Percentiles rank a stretch among this genome's conserved stretches.
These are phyloP conservation scores for Phellinidium pouzarii DNA, from an alignment of 1,284 basidiomycete species.

Conservation along the genomic window DNA sequence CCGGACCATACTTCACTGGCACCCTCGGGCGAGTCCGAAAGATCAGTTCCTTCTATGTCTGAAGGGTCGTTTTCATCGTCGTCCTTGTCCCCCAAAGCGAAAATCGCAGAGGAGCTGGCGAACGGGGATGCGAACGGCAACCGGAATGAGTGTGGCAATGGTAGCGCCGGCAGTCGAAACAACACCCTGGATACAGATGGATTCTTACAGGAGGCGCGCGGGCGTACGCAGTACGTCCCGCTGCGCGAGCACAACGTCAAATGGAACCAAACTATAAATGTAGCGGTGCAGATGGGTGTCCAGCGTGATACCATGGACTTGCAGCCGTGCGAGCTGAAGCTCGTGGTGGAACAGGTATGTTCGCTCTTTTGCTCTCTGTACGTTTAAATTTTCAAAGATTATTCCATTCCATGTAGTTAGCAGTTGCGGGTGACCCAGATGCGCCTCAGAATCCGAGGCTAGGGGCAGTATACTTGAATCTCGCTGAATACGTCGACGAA, in stretches of 20 bases:
- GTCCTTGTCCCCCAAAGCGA: slow-evolving; percentile 3
- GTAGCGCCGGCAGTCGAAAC: neutral
- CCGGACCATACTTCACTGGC: neutral
- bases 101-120: slow-evolving; percentile 1
- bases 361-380: neutral
- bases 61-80: slow-evolving; percentile 8
- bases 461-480: slow-evolving; percentile 61
- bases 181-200: neutral
- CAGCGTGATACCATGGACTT: slow-evolving; percentile 47
- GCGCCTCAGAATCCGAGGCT: slow-evolving; percentile 51
- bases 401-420: slow-evolving; percentile 30
- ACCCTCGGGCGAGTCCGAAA: slow-evolving; percentile 3
- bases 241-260: slow-evolving; percentile 55
- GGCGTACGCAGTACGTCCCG: slow-evolving; percentile 48
- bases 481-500: slow-evolving; percentile 67
- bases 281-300: slow-evolving; percentile 57
- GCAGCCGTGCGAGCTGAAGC: slow-evolving; percentile 53
- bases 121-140: slow-evolving; percentile 1
- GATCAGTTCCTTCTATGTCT: slow-evolving; percentile 4
- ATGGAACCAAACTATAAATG: slow-evolving; percentile 51
- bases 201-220: slow-evolving; percentile 34
- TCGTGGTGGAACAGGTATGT: slow-evolving; percentile 57
- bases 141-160: neutral
- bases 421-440: slow-evolving; percentile 45
- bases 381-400: neutral